A percentile compares a stretch with the other conserved stretches of the same genome.
These are phyloP conservation scores for Salvia splendens DNA, from an alignment of 257 asterid genomes.

Conservation along the genomic window DNA sequence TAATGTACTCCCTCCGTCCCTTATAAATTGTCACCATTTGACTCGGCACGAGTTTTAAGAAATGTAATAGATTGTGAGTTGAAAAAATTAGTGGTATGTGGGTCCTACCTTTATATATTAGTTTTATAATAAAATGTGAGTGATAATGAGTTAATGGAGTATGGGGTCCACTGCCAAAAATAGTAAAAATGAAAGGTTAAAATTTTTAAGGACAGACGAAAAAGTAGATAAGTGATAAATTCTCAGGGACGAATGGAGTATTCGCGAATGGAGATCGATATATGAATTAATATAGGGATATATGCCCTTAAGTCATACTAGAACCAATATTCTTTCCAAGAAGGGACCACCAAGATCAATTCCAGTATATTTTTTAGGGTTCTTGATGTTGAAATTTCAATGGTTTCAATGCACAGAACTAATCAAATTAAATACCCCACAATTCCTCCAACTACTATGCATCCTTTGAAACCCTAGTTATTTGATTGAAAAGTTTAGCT, in stretches of 20 bases:
- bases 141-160: no score
- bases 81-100: no score
- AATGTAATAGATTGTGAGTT: no score
- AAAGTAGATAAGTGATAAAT: no score
- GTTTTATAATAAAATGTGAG: no score
- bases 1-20: not conserved
- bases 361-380: conserved; percentile 31
- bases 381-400: conserved; percentile 42
- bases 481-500: conserved; percentile 33
- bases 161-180: no score
- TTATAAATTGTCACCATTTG: no score
- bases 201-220: no score
- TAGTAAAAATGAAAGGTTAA: no score
- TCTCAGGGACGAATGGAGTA: no score
- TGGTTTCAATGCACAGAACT: conserved; percentile 46
- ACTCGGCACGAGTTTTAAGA: no score
- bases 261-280: not conserved
- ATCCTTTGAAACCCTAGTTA: conserved; percentile 8
- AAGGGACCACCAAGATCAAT: conserved; percentile 41
- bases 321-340: conserved; percentile 39
- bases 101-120: no score
- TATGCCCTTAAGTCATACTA: conserved; percentile 25
- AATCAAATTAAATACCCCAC: conserved; percentile 37
- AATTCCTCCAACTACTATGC: conserved; percentile 20
- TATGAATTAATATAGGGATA: not conserved